A percentile compares a stretch with the other conserved stretches of the same genome.
Conservation (phyloP, 495 filamentous ascomycete genomes). For the Amniculicola lignicola region DNA sequence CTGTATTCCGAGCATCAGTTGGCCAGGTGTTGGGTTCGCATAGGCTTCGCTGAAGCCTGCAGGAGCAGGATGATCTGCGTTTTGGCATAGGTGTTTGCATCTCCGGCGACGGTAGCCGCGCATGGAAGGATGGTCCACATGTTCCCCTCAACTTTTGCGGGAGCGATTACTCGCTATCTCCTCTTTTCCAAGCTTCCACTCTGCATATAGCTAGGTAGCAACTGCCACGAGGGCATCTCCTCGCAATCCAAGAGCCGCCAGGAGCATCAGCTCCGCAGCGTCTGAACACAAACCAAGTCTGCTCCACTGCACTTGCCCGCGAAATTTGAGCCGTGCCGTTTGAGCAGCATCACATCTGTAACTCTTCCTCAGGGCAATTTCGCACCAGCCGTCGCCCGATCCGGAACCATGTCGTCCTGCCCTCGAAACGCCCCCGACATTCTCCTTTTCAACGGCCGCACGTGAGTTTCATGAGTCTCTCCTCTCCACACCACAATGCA, state of each 20-base stretch:
- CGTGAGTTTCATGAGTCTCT: no score
- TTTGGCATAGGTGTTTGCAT: conserved; percentile 8
- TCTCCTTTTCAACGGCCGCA: conserved; percentile 5
- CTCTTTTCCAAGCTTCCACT: conserved; percentile 19
- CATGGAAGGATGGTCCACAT: conserved; percentile 3
- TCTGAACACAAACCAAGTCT: no score
- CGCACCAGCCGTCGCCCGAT: not conserved
- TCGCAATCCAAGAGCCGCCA: conserved; percentile 15
- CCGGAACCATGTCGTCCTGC: conserved; percentile 4
- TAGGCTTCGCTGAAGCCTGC: conserved; percentile 14
- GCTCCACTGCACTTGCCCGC: no score
- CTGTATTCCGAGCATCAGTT: conserved; percentile 14
- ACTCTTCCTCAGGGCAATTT: no score
- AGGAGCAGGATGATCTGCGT: not conserved
- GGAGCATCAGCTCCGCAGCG: no score
- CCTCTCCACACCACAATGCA: no score
- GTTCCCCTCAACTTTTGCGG: conserved; percentile 14
- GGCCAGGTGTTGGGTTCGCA: conserved; percentile 23
- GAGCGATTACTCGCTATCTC: conserved; percentile 9
- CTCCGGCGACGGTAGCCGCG: conserved; percentile 9
- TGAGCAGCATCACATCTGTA: no score
- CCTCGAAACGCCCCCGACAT: not conserved
- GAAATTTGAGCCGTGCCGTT: no score
- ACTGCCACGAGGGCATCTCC: conserved; percentile 14
- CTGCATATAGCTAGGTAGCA: conserved; percentile 18